Percentiles rank a stretch among this genome's conserved stretches.
phyloP scores from a whole-genome alignment of 192 early-diverging fungal species.

The Glomus cerebriforme region DNA sequence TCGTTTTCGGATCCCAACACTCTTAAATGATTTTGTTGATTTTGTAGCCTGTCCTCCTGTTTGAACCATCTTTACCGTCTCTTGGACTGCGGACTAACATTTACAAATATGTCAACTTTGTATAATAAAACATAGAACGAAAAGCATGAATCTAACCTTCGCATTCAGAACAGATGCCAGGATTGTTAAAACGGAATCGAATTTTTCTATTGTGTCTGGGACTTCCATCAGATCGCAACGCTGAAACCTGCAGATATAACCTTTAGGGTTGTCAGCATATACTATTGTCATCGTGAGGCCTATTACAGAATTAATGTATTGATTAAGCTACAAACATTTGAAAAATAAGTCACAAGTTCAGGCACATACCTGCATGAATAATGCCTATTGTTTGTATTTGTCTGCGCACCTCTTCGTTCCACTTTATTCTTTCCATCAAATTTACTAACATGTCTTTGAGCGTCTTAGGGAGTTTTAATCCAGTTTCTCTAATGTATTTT shows the following conservation, averaged over 20 bases:
- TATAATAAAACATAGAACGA: slow-evolving; percentile 7
- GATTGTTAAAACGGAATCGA: neutral
- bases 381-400: too few relatives aligned
- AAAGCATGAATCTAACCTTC: neutral
- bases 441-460: too few relatives aligned
- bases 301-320: neutral
- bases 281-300: neutral
- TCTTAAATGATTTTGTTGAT: slow-evolving; percentile 7
- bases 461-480: slow-evolving; percentile 12
- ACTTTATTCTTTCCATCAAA: slow-evolving; percentile 7
- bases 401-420: neutral
- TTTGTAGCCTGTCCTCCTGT: neutral
- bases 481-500: neutral
- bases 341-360: too few relatives aligned
- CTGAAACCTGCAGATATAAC: neutral
- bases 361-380: too few relatives aligned
- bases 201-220: neutral
- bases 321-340: too few relatives aligned
- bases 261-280: neutral
- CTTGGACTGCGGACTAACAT: slow-evolving; percentile 20
- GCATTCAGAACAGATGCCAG: slow-evolving; percentile 13
- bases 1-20: slow-evolving; percentile 1
- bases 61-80: slow-evolving; percentile 10
- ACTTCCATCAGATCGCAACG: slow-evolving; percentile 3
- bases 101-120: slow-evolving; percentile 14